Evolutionary conservation across 1,284 basidiomycete genomes (phyloP).

Genomic region (Naganishia liquefaciens): DNA sequence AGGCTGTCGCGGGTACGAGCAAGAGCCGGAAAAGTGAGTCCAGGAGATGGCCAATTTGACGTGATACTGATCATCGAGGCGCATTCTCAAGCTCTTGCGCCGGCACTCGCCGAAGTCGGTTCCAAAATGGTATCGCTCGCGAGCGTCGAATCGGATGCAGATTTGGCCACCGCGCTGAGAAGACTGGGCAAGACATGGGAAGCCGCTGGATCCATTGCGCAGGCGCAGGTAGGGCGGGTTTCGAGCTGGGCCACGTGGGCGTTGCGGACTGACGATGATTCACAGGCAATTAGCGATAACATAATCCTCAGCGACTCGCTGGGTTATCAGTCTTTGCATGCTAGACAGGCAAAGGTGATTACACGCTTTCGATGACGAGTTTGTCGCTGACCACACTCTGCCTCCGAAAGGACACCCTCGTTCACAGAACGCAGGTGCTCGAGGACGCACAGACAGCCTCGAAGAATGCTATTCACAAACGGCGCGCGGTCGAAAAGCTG

Average conservation of each 20-base stretch:
- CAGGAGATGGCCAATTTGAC: not conserved
- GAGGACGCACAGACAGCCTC: conserved; percentile 90
- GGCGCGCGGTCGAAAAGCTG: conserved; percentile 82
- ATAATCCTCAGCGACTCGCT: conserved; percentile 87
- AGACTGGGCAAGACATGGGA: conserved; percentile 84
- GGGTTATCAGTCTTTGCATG: conserved; percentile 90
- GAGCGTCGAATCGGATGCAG: conserved; percentile 79
- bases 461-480: conserved; percentile 86
- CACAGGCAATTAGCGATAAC: conserved; percentile 76
- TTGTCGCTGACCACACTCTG: conserved; percentile 15
- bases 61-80: not conserved
- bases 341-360: conserved; percentile 76
- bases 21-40: conserved; percentile 71
- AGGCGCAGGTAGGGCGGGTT: conserved; percentile 63
- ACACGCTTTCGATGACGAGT: not conserved
- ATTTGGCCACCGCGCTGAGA: conserved; percentile 72
- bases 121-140: conserved; percentile 84
- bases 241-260: conserved; percentile 31
- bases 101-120: conserved; percentile 78
- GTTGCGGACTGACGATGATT: conserved; percentile 14
- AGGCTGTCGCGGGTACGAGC: conserved; percentile 78
- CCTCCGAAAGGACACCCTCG: conserved; percentile 66
- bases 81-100: conserved; percentile 64
- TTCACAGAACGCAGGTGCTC: conserved; percentile 79
- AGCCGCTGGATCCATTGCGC: conserved; percentile 76